Evolutionary conservation across 2,329 filamentous ascomycete species (phyloP).

Genomic region (Aureobasidium lini): DNA sequence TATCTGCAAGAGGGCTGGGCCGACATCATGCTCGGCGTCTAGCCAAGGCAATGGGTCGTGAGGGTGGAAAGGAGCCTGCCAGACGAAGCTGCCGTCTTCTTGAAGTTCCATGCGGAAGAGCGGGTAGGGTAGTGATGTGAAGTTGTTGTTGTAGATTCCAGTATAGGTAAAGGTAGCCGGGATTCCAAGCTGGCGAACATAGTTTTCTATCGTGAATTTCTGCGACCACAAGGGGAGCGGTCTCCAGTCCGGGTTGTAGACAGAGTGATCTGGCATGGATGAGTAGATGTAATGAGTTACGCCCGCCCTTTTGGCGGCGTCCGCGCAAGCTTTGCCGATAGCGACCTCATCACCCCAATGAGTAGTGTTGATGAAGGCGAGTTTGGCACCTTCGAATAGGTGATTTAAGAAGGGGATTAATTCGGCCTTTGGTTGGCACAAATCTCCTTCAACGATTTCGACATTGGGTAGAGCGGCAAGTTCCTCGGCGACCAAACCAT

Average conservation of each 20-base stretch:
- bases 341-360: conserved; percentile 92
- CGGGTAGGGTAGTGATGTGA: conserved; percentile 85
- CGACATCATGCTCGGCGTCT: conserved; percentile 92
- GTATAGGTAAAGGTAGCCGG: conserved; percentile 92
- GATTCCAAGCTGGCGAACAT: conserved; percentile 72
- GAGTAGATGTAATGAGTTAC: conserved; percentile 93
- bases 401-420: conserved; percentile 21
- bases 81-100: conserved; percentile 75
- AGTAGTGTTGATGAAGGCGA: conserved; percentile 96
- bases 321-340: conserved; percentile 80
- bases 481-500: conserved; percentile 82
- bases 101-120: conserved; percentile 92
- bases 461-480: conserved; percentile 76
- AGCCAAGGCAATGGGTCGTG: conserved; percentile 87
- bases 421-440: conserved; percentile 36
- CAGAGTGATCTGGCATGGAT: conserved; percentile 90
- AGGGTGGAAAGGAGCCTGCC: conserved; percentile 90
- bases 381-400: conserved; percentile 68
- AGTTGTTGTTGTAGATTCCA: conserved; percentile 99
- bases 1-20: conserved; percentile 82
- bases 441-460: conserved; percentile 60
- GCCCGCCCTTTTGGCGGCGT: conserved; percentile 76
- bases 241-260: conserved; percentile 69
- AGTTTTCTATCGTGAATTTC: conserved; percentile 89
- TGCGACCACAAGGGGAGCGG: conserved; percentile 83